These are phyloP conservation scores for Periconia sp. DNA, from an alignment of 2,329 filamentous ascomycete genomes.

Conservation along the genomic window DNA sequence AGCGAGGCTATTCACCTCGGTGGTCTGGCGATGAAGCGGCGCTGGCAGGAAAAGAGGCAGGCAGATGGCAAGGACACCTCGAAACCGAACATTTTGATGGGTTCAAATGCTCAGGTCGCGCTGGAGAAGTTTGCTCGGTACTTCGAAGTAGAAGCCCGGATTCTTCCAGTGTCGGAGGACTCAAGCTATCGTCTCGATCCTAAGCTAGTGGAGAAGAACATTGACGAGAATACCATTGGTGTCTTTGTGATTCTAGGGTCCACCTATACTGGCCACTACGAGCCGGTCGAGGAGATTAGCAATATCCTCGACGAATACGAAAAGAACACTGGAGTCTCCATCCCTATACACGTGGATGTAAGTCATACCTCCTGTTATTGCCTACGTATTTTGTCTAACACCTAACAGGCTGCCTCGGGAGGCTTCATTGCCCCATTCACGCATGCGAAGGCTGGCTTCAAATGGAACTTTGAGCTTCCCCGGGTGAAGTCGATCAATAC, in stretches of 20 bases:
- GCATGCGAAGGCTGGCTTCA: conserved; percentile 60
- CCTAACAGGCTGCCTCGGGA: conserved; percentile 57
- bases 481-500: conserved; percentile 71
- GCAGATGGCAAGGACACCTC: conserved; percentile 66
- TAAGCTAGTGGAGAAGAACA: conserved; percentile 66
- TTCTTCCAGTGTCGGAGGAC: conserved; percentile 66
- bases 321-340: conserved; percentile 65
- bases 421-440: conserved; percentile 69
- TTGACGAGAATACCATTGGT: conserved; percentile 80
- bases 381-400: neutral
- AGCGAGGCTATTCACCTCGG: conserved; percentile 75
- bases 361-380: neutral
- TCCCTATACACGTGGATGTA: conserved; percentile 70
- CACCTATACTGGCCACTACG: conserved; percentile 77
- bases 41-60: conserved; percentile 70
- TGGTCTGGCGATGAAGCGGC: conserved; percentile 75
- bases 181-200: conserved; percentile 69
- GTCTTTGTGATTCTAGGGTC: conserved; percentile 74
- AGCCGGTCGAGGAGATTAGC: conserved; percentile 72
- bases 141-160: conserved; percentile 73
- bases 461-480: conserved; percentile 69
- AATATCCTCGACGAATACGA: conserved; percentile 69
- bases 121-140: conserved; percentile 76
- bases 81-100: conserved; percentile 77
- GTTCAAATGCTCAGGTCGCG: conserved; percentile 74